These are phyloP conservation scores for Pseudocercospora eumusae DNA, from an alignment of 2,329 filamentous ascomycete species.

Conservation along the genomic window DNA sequence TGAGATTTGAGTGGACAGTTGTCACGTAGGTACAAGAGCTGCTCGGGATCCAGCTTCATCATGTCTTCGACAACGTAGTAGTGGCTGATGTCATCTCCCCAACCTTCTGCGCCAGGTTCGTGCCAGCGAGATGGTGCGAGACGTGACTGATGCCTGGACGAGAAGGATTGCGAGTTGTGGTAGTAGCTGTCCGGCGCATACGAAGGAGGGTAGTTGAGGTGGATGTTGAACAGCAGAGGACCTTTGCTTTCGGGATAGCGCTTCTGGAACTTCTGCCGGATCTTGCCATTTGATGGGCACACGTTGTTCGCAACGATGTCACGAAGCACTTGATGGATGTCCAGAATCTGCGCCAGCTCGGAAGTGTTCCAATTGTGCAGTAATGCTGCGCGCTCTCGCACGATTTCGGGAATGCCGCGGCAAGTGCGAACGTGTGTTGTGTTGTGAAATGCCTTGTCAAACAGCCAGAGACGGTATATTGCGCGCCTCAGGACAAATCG, in stretches of 20 bases:
- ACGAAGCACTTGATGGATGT: conserved; percentile 57
- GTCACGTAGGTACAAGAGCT: conserved; percentile 60
- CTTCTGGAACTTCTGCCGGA: conserved; percentile 60
- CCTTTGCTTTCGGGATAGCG: conserved; percentile 54
- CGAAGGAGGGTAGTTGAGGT: conserved; percentile 39
- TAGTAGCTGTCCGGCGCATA: conserved; percentile 42
- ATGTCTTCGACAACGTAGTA: conserved; percentile 67
- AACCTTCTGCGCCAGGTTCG: conserved; percentile 60
- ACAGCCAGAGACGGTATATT: conserved; percentile 63
- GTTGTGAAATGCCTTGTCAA: conserved; percentile 60
- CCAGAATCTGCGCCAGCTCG: conserved; percentile 62
- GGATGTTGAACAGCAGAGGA: conserved; percentile 54
- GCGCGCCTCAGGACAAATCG: conserved; percentile 57
- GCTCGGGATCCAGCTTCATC: conserved; percentile 63
- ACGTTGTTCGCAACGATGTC: conserved; percentile 60
- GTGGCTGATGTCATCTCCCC: conserved; percentile 64
- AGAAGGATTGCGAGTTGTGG: conserved; percentile 39
- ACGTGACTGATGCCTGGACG: conserved; percentile 48
- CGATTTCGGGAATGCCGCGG: conserved; percentile 49
- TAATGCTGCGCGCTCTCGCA: conserved; percentile 56
- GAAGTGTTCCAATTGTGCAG: conserved; percentile 60
- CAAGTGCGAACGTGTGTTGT: conserved; percentile 53
- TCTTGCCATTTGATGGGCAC: conserved; percentile 63
- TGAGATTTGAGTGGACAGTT: conserved; percentile 58
- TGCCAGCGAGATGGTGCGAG: conserved; percentile 52